These are phyloP conservation scores for Canna indica DNA, from an alignment of 176 grass and related monocot species.

Conservation along the genomic window DNA sequence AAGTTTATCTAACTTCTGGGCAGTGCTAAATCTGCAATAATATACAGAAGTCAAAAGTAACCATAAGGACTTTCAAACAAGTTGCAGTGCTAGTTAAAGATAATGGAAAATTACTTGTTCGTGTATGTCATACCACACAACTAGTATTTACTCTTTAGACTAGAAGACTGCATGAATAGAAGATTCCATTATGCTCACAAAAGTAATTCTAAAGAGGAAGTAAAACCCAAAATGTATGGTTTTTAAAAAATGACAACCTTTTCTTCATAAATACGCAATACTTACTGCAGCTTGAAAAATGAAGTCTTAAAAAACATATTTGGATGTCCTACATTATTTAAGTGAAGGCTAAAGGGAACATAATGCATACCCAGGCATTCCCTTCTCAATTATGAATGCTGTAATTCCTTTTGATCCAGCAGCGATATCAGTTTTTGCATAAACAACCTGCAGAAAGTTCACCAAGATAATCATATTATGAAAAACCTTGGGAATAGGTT, in stretches of 20 bases:
- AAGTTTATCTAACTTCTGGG: conserved; percentile 96
- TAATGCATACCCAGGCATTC: conserved; percentile 68
- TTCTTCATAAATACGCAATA: not conserved
- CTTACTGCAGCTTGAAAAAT: not conserved
- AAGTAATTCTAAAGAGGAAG: not conserved
- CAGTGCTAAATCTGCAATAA: conserved; percentile 76
- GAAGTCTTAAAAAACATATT: not conserved
- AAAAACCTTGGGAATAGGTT: not conserved
- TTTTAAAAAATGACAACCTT: not conserved
- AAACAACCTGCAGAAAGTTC: conserved; percentile 65
- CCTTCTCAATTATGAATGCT: conserved; percentile 97
- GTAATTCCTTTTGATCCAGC: conserved; percentile 94
- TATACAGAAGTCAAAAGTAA: not conserved
- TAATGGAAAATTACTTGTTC: too few relatives aligned
- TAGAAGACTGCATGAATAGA: not conserved
- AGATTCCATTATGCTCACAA: not conserved
- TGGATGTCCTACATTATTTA: not conserved
- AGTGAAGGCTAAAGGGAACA: not conserved
- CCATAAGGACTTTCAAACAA: not conserved
- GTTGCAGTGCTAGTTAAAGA: not conserved
- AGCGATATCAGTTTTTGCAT: conserved; percentile 80
- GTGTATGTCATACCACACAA: not conserved
- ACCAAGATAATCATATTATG: not conserved
- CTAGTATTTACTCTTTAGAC: not conserved
- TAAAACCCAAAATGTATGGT: not conserved